Evolutionary conservation across 768 basidiomycete genomes (phyloP).

Genomic region (Calvatia gigantea): DNA sequence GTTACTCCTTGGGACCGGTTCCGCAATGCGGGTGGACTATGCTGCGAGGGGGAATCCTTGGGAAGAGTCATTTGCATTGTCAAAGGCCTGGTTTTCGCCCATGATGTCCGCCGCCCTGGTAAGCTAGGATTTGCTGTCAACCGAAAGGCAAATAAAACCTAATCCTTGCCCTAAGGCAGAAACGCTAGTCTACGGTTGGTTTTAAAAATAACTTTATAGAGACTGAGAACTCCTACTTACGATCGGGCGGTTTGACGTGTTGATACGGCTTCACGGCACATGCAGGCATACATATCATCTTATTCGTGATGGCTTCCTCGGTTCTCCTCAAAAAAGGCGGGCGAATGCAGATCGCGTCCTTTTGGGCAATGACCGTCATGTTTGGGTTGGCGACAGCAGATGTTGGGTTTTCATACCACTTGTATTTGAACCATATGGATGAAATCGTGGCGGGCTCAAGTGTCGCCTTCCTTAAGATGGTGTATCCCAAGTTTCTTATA

Average conservation of each 20-base stretch:
- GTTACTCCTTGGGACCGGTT: no score
- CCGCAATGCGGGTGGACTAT: no score
- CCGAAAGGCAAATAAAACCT: neutral
- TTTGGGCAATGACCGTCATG: slow-evolving; percentile 30
- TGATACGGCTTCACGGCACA: no score
- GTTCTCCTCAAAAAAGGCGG: slow-evolving; percentile 26
- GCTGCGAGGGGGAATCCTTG: neutral
- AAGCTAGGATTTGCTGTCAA: neutral
- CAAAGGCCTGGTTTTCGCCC: neutral
- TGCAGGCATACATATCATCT: slow-evolving; percentile 32
- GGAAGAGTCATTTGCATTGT: neutral
- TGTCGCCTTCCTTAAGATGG: slow-evolving; percentile 12
- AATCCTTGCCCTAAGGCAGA: neutral
- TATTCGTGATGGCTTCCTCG: slow-evolving; percentile 30
- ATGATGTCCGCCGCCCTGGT: neutral
- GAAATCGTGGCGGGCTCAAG: slow-evolving; percentile 17
- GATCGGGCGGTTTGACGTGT: no score
- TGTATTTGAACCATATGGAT: slow-evolving; percentile 19
- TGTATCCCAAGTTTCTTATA: slow-evolving; percentile 31
- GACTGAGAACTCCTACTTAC: no score
- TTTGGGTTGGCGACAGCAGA: slow-evolving; percentile 32
- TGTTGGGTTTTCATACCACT: slow-evolving; percentile 28
- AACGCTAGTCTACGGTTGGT: neutral
- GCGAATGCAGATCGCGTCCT: slow-evolving; percentile 24
- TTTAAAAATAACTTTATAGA: neutral